Base-by-base conservation (phyloP, 1,284 basidiomycete species). In the Lignosus rhinocerotis region DNA sequence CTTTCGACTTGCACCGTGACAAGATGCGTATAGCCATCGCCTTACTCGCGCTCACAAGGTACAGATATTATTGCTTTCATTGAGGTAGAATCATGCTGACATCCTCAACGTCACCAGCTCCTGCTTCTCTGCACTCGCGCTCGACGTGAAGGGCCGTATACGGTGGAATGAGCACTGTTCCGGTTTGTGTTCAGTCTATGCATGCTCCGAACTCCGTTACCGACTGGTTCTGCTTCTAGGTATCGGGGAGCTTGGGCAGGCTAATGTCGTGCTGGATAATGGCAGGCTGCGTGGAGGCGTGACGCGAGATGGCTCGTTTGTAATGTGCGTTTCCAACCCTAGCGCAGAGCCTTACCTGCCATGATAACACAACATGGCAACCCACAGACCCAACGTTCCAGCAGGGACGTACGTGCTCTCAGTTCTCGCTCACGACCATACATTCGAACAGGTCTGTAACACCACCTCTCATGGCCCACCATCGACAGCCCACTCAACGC, bases 361-460 rank as follows among this genome's bases (percentile, higher is more conserved):
- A 25, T 25, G 25, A 25, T 25, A 25, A 25, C 25, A 25, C 25
- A 25, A 25, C 25, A 2, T 31, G 14, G n/a, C 14, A 10, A 10
- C n/a, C 7, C 25, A 2, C 50, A 91, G 90, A 73, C 80, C 82
- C 48, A 79, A 84, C 64, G 86, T 91, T 44, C 77, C 80, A 31
- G 69, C 75, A 12, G 90, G 90, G 39, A 84, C 80, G 12, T 89
- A 92, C 65, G 68, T 90, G 25, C 77, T 92, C 36, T 86, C 86
- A 4, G 82, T 91, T 7, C 59, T 81, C 32, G 76, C 88, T 2
- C 87, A 84, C 69, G 84, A 90, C 67, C 75, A 85, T 69, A 65
- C 70, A 10, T 92, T 92, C 66, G 88, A 92, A 64, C 80, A 87
- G 69, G 90, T 89, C 67, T 32, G 76, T 55, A 41, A 5, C 9